Percentiles rank a stretch among this genome's conserved stretches.
Evolutionary conservation across 495 filamentous ascomycete species (phyloP).

Genomic region (Xylaria castorea): DNA sequence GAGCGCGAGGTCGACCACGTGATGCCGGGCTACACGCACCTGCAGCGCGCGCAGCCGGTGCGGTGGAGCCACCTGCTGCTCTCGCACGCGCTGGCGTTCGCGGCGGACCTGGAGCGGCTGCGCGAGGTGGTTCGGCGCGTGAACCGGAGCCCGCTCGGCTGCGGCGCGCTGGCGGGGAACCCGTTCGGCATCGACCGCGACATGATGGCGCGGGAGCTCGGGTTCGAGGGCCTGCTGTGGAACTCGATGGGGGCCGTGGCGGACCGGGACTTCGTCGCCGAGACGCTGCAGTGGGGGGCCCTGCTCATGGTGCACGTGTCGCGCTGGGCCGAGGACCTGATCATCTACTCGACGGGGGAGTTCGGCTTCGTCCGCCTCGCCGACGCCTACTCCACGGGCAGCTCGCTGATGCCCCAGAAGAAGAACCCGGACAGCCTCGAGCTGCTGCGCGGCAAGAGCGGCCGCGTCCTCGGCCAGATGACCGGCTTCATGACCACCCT

Average conservation of each 20-base stretch:
- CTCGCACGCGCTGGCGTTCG: slow-evolving; percentile 77
- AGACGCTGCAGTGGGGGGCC: slow-evolving; percentile 87
- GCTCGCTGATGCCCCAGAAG: slow-evolving; percentile 91
- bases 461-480: slow-evolving; percentile 87
- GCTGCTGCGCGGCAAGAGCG: slow-evolving; percentile 85
- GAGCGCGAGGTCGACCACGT: slow-evolving; percentile 57
- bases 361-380: slow-evolving; percentile 84
- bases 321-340: slow-evolving; percentile 86
- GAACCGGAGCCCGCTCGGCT: slow-evolving; percentile 80
- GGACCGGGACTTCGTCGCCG: slow-evolving; percentile 88
- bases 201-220: slow-evolving; percentile 85
- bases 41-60: slow-evolving; percentile 91
- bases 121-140: slow-evolving; percentile 76
- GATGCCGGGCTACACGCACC: slow-evolving; percentile 84
- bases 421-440: slow-evolving; percentile 81
- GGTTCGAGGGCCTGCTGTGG: slow-evolving; percentile 77
- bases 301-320: slow-evolving; percentile 86
- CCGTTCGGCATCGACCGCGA: slow-evolving; percentile 88
- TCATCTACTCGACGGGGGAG: slow-evolving; percentile 83
- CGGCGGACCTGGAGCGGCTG: slow-evolving; percentile 79
- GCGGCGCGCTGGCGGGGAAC: slow-evolving; percentile 88
- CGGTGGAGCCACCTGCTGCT: slow-evolving; percentile 90
- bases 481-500: slow-evolving; percentile 85
- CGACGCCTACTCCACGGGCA: slow-evolving; percentile 86
- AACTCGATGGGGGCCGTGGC: slow-evolving; percentile 85